Base-by-base conservation (phyloP, 352 stramenopile species). In the Phytophthora nicotianae region DNA sequence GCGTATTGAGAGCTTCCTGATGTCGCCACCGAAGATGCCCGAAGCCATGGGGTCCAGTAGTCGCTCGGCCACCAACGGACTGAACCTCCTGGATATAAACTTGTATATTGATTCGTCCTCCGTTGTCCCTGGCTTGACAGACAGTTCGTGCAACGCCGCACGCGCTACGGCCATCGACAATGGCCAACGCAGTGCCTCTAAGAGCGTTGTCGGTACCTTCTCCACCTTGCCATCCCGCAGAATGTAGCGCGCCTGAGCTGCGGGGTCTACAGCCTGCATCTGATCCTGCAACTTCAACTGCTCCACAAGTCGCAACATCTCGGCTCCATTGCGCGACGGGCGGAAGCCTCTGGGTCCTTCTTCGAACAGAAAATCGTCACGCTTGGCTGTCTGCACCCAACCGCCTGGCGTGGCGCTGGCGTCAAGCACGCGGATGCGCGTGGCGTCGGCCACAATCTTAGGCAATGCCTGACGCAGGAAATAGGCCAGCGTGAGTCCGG, bases 1-100 rank as follows among this genome's bases (percentile, higher is more conserved):
- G 23, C 79, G 78, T 52, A 96, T 74, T 5, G 86, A 95, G 24
- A 97, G 71, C 11, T 88, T 58, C 32, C 68, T 70, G 60, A 94
- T 90, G 53, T 96, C 85, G 26, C 89, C 89, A n/a, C 83, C 86
- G 58, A 94, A 97, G 67, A 97, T 97, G 4, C 89, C 89, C 5
- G 84, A 94, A 5, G 73, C 65, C 57, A 97, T 79, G 8, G 89
- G 83, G 58, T 97, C 89, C 51, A 94, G 58, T 26, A 97, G 75
- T 3, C 69, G 71, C 52, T 97, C 81, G 0, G 89, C 89, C 16
- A 97, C 78, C 7, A 91, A 51, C 0, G 83, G 75, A 55, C 84
- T 91, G 61, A 97, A 96, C 20, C 88, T 75, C 23, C 89, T 76
- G 6, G 69, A 54, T 0, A 85, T 77, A 49, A 96, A 97, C n/a